Percentiles rank a stretch among this genome's conserved stretches.
Conservation (phyloP, 805 yeast genomes). For the Candida tallmaniae region DNA sequence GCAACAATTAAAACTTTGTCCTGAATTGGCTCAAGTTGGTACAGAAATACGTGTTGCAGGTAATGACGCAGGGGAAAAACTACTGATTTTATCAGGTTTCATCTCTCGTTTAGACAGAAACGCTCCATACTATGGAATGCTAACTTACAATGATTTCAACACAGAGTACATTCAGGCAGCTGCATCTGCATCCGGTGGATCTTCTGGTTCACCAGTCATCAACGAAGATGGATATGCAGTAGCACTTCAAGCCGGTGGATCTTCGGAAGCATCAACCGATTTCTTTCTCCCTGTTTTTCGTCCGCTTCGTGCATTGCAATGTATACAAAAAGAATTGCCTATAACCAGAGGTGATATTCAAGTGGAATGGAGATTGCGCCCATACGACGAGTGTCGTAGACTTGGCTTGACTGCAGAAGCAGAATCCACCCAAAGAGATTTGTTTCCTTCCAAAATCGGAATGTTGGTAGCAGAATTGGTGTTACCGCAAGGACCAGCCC, state of each 20-base stretch:
- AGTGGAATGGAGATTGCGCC: constrained; percentile 81
- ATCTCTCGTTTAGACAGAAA: constrained; percentile 83
- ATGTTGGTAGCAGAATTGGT: constrained; percentile 78
- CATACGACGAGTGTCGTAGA: constrained; percentile 87
- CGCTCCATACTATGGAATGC: constrained; percentile 88
- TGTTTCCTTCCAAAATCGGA: constrained; percentile 74
- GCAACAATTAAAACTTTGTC: constrained; percentile 61
- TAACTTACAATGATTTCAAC: constrained; percentile 88
- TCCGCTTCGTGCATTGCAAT: constrained; percentile 73
- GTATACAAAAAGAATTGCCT: constrained; percentile 55
- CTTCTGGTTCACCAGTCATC: constrained; percentile 95
- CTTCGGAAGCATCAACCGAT: constrained; percentile 87
- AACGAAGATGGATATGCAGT: constrained; percentile 82
- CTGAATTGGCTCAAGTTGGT: constrained; percentile 86
- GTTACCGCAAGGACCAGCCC: constrained; percentile 83
- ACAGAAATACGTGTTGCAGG: constrained; percentile 92
- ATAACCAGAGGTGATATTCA: constrained; percentile 90
- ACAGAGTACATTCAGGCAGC: constrained; percentile 96
- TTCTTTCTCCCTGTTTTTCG: constrained; percentile 84
- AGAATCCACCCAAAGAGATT: constrained; percentile 62
- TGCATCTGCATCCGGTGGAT: constrained; percentile 93
- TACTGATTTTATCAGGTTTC: constrained; percentile 84
- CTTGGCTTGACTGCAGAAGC: constrained; percentile 75
- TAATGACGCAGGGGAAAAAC: constrained; percentile 93
- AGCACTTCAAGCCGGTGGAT: constrained; percentile 93